Conservation (phyloP, 345 rosid genomes). For the Hibiscus trionum region DNA sequence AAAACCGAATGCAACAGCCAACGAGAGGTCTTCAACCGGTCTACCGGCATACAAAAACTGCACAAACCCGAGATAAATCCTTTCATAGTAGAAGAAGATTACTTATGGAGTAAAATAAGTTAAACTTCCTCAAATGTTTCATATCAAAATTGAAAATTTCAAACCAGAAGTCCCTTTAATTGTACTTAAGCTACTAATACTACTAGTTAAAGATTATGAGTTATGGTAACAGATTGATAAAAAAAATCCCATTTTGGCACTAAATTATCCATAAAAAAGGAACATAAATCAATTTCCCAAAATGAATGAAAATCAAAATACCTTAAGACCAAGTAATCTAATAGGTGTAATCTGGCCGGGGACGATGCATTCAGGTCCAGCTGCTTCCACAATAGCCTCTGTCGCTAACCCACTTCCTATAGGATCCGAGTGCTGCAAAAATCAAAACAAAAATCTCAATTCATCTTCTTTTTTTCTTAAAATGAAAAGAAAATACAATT, state of each 20-base stretch:
- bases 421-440: slow-evolving; percentile 65
- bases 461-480: not conserved
- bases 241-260: not conserved
- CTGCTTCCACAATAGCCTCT: slow-evolving; percentile 78
- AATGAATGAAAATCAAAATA: slow-evolving; percentile 10
- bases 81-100: not conserved
- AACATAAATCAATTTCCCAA: not conserved
- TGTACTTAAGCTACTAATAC: not conserved
- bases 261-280: not conserved
- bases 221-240: not conserved
- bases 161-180: not conserved
- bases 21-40: not conserved
- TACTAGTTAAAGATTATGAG: not conserved
- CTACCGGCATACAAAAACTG: not conserved
- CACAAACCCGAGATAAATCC: not conserved
- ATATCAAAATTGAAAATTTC: not conserved
- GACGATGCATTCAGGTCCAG: slow-evolving; percentile 84
- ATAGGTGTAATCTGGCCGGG: slow-evolving; percentile 82
- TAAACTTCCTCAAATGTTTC: not conserved
- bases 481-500: not conserved
- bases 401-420: slow-evolving; percentile 72
- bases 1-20: not conserved
- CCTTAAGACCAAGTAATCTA: slow-evolving; percentile 77
- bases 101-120: not conserved
- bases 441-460: not conserved